These are phyloP conservation scores for Lagenidium sp. DNA, from an alignment of 352 stramenopile species.

Conservation along the genomic window DNA sequence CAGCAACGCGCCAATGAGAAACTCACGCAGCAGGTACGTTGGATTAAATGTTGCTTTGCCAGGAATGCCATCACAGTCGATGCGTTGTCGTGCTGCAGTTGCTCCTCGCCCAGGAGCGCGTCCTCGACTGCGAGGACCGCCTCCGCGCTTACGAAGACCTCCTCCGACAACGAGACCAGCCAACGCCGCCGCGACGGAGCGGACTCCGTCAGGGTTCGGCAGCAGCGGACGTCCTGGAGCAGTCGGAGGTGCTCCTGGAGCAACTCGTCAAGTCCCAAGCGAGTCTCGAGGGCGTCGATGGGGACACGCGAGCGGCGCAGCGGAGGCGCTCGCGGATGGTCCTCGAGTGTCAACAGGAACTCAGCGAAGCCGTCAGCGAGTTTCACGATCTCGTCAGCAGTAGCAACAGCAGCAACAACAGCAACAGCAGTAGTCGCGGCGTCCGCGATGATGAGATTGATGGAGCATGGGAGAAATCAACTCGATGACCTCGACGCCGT, in stretches of 20 bases:
- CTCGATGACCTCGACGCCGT: no score
- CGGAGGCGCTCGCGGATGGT: slow-evolving; percentile 48
- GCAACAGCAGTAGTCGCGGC: no score
- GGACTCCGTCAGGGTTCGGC: neutral
- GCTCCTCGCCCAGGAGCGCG: slow-evolving; percentile 30
- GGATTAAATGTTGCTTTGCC: slow-evolving; percentile 4
- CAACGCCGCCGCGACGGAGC: slow-evolving; percentile 29
- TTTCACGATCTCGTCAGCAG: slow-evolving; percentile 40
- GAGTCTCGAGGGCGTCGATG: no score
- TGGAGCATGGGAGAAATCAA: no score
- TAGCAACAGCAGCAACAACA: no score
- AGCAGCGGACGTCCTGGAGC: slow-evolving; percentile 53
- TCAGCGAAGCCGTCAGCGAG: slow-evolving; percentile 43
- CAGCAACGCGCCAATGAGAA: slow-evolving; percentile 50
- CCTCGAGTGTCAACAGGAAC: slow-evolving; percentile 46
- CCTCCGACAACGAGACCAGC: no score
- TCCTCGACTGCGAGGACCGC: slow-evolving; percentile 36
- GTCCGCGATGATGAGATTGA: neutral
- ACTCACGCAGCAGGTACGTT: slow-evolving; percentile 57
- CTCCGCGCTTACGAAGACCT: slow-evolving; percentile 37
- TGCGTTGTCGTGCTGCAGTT: slow-evolving; percentile 12
- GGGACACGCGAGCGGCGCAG: slow-evolving; percentile 21
- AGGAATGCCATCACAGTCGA: no score
- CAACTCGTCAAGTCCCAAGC: slow-evolving; percentile 24
- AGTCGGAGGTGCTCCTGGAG: slow-evolving; percentile 39